These are phyloP conservation scores for Balansia obtecta DNA, from an alignment of 2,329 filamentous ascomycete species.

Conservation along the genomic window DNA sequence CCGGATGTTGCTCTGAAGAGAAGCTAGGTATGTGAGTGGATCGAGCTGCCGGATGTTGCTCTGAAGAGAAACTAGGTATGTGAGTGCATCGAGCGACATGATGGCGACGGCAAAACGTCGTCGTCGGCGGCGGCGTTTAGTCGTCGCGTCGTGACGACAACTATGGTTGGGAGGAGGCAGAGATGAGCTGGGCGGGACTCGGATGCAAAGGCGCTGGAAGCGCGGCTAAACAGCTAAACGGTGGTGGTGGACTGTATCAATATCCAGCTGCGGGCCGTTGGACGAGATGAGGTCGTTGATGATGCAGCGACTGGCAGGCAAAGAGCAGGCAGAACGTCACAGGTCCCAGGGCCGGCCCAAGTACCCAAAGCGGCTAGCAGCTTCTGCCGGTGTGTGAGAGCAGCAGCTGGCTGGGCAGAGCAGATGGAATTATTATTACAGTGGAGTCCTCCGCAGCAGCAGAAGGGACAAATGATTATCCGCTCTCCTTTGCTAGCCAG, in stretches of 20 bases:
- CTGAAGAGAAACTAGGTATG: constrained; percentile 74
- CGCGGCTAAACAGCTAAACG: no score
- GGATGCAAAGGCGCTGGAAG: not conserved
- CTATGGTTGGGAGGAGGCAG: no score
- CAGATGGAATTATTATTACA: no score
- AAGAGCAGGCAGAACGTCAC: constrained; percentile 5
- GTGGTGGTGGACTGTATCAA: not conserved
- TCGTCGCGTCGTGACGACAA: constrained; percentile 12
- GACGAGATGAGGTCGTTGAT: constrained; percentile 6
- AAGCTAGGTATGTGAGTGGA: constrained; percentile 71
- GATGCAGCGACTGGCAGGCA: constrained; percentile 7
- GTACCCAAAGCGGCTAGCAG: not conserved
- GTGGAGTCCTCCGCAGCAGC: no score
- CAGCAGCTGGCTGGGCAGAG: no score
- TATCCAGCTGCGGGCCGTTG: not conserved
- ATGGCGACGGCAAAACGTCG: constrained; percentile 10
- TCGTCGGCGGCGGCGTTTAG: constrained; percentile 1
- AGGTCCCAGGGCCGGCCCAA: not conserved
- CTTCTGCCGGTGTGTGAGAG: not conserved
- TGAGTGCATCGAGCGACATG: constrained; percentile 88
- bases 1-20: constrained; percentile 93
- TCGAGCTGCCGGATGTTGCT: constrained; percentile 96
- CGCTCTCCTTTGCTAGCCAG: not conserved
- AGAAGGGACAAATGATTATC: not conserved
- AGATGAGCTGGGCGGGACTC: no score